A percentile compares a stretch with the other conserved stretches of the same genome.
Evolutionary conservation across 371 early-diverging fungal species (phyloP).

Genomic region (Dinochytrium kinnereticum): DNA sequence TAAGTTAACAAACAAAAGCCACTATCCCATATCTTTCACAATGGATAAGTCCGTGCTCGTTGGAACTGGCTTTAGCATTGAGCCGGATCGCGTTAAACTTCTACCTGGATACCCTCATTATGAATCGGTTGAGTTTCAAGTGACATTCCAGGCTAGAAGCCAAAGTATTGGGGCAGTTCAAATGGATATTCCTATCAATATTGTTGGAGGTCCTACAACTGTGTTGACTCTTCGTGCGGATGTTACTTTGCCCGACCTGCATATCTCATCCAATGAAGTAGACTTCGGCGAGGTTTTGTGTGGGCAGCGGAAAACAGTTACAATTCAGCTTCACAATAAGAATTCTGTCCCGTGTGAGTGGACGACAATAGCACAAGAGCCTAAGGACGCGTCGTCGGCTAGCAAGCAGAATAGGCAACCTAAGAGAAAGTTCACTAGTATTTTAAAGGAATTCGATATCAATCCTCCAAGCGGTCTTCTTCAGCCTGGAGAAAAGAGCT

Average conservation of each 20-base stretch:
- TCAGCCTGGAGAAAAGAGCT: constrained; percentile 49
- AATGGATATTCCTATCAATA: constrained; percentile 44
- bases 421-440: constrained; percentile 29
- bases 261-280: constrained; percentile 44
- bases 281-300: constrained; percentile 60
- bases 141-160: constrained; percentile 48
- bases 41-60: constrained; percentile 42
- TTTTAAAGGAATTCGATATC: constrained; percentile 51
- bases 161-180: constrained; percentile 35
- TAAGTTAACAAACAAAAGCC: constrained; percentile 42
- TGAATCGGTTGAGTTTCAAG: constrained; percentile 49
- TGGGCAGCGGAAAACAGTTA: constrained; percentile 51
- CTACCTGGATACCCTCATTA: constrained; percentile 46
- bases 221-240: constrained; percentile 46
- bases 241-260: constrained; percentile 54
- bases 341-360: constrained; percentile 56
- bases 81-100: constrained; percentile 55
- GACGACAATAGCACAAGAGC: constrained; percentile 25
- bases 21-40: constrained; percentile 42
- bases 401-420: constrained; percentile 13
- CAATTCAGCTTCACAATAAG: constrained; percentile 49
- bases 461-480: constrained; percentile 47
- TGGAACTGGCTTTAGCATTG: constrained; percentile 52
- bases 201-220: constrained; percentile 54
- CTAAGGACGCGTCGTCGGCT: constrained; percentile 15